Base-by-base conservation (phyloP, 495 filamentous ascomycete species). In the Aspergillus campestris region DNA sequence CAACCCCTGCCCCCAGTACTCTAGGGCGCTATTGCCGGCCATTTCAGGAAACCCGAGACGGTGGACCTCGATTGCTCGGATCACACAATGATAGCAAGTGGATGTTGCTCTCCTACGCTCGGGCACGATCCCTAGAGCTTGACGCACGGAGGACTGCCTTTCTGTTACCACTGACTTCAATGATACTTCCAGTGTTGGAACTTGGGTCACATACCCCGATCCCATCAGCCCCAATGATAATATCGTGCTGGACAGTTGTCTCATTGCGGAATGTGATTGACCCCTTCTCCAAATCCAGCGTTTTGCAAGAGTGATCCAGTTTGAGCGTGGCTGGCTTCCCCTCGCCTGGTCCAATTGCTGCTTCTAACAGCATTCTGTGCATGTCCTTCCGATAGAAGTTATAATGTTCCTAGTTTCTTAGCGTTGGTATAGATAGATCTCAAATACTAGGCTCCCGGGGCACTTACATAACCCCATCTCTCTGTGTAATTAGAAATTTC, bases 361-460 rank as follows among this genome's bases (percentile, higher is more conserved):
- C 57, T 15, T 61, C 52, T 27, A 61, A 45, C 1, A 64, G 48
- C 32, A 57, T 32, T 15, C 52, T 49, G 52, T 64, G 58, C 33
- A 64, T 64, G 30, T 61, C 56, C 11, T 59, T 58, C 3, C 56
- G 61, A 32, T 64, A 52, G 46, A 64, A 64, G 35, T 61, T 64
- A 47, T 61, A 54, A 35, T 64, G 61, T 7, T 55, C 57, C 57
- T 62, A 37, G 15, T 30, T 13, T 6, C 9, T 35, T 8, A 41
- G 27, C n/a, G 18, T 24, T 11, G 3, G 30, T 34, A 3, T 24
- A 13, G 12, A 12, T 11, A 10, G 8, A 5, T 8, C 3, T 39
- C 7, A 24, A 38, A 18, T n/a, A n/a, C n/a, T n/a, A n/a, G n/a
- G n/a, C n/a, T n/a, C n/a, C n/a, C n/a, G 9, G 13, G 18, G 9